Conservation (phyloP, 2,329 filamentous ascomycete genomes). For the Ascochyta fabae region DNA sequence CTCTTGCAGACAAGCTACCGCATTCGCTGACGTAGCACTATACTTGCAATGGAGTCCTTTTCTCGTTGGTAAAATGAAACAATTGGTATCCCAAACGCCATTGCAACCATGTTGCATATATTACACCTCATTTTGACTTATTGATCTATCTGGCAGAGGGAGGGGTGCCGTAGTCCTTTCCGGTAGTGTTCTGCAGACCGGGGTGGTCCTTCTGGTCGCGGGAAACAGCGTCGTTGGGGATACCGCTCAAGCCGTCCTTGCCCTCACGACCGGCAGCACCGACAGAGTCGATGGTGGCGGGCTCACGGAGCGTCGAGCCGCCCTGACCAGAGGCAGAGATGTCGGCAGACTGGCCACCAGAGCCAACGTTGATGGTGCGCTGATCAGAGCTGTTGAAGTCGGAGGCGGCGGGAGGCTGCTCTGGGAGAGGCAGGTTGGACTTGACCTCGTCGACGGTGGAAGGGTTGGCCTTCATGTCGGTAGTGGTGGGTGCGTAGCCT, state of each 20-base stretch:
- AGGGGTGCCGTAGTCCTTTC: conserved; percentile 11
- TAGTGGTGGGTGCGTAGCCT: conserved; percentile 28
- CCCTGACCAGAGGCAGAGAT: conserved; percentile 48
- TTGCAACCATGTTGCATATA: conserved; percentile 16
- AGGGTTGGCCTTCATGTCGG: conserved; percentile 37
- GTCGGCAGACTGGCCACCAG: conserved; percentile 58
- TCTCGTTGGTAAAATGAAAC: neutral
- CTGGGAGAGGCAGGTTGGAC: conserved; percentile 78
- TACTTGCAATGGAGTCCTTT: neutral
- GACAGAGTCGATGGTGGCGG: conserved; percentile 57
- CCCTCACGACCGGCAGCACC: conserved; percentile 67
- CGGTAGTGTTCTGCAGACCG: conserved; percentile 51
- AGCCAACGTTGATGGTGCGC: conserved; percentile 72
- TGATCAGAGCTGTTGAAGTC: conserved; percentile 79
- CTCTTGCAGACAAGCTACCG: conserved; percentile 21
- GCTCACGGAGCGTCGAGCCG: conserved; percentile 53
- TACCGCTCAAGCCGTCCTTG: conserved; percentile 61
- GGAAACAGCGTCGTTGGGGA: conserved; percentile 67
- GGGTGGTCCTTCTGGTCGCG: conserved; percentile 53
- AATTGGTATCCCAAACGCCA: conserved; percentile 15
- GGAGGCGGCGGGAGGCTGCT: conserved; percentile 75
- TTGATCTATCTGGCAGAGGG: conserved; percentile 3
- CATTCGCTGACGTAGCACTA: conserved; percentile 9
- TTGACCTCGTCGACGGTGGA: conserved; percentile 71
- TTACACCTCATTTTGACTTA: neutral